A percentile compares a stretch with the other conserved stretches of the same genome.
These are phyloP conservation scores for Chionographis japonica DNA, from an alignment of 106 monocot genomes.

Conservation along the genomic window DNA sequence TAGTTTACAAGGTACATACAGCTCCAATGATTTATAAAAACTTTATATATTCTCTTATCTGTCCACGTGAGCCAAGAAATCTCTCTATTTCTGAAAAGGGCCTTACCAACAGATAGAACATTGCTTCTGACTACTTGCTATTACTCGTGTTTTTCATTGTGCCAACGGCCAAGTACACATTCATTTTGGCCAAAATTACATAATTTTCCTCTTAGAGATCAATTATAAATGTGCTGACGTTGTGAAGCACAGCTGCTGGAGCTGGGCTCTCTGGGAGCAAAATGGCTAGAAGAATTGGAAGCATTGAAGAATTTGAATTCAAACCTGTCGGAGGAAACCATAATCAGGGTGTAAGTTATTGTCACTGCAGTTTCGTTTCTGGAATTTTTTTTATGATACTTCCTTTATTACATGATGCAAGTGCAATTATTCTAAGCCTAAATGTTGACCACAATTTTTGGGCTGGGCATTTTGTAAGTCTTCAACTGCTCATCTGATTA, in stretches of 20 bases:
- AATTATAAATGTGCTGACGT: neutral
- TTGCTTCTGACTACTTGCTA: too few relatives aligned
- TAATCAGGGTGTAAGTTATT: conserved; percentile 89
- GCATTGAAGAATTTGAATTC: conserved; percentile 94
- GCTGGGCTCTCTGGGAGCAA: conserved; percentile 98
- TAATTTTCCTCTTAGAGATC: neutral
- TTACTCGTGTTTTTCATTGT: too few relatives aligned
- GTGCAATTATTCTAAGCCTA: neutral
- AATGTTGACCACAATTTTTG: neutral
- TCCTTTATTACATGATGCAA: neutral
- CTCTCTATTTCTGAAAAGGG: too few relatives aligned
- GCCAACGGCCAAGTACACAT: neutral
- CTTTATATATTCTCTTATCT: too few relatives aligned
- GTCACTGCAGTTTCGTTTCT: conserved; percentile 2
- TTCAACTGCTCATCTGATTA: conserved; percentile 4
- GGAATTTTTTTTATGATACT: neutral
- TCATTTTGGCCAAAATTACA: neutral
- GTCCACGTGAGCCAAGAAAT: too few relatives aligned
- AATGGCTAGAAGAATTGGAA: conserved; percentile 94
- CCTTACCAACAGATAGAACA: too few relatives aligned
- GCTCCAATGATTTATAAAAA: too few relatives aligned
- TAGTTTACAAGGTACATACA: too few relatives aligned
- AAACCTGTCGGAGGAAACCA: conserved; percentile 80
- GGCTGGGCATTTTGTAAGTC: neutral
- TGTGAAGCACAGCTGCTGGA: conserved; percentile 76